Base-by-base conservation (phyloP, 441 rosid species). In the Codiaeum variegatum region DNA sequence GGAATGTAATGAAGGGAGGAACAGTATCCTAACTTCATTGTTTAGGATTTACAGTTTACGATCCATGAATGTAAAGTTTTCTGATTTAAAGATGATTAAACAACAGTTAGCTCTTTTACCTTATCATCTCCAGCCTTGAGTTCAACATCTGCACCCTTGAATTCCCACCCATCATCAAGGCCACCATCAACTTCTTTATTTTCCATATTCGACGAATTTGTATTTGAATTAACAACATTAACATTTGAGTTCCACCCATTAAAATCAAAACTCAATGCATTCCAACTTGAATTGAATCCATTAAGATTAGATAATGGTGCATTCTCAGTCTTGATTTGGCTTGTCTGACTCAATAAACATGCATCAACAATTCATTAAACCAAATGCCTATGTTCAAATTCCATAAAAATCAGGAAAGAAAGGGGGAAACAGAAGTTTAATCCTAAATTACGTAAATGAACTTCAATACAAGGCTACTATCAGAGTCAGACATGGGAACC, bases 201-300 rank as follows among this genome's bases (percentile, higher is more conserved):
- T 32, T 49, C 70, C 52, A 42, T 26, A 66, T 72, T 76, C 66
- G 77, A 46, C 60, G n/a, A 15, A 73, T 78, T 69, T 68, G 63
- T 59, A 60, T 76, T 80, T 49, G 77, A 72, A 29, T 19, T 36
- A 55, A 59, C 69, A 59, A 54, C 69, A 72, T 47, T 70, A 63
- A 18, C 42, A 78, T 44, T 72, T 7, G 73, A 68, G 67, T 61
- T 74, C 78, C 65, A 74, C 18, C 71, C 80, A 26, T 36, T 58
- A 29, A 68, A 64, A 79, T 79, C 82, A 28, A 75, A 66, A 66
- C 75, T 77, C 71, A 70, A 72, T 0, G 80, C 71, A 75, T 80
- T 79, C 88, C 85, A 84, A 61, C 69, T 79, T 69, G 78, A 32
- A 66, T 34, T 60, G 40, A 76, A 73, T 67, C 76, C 75, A 51